These are phyloP conservation scores for Phallus indusiatus DNA, from an alignment of 768 basidiomycete genomes.

Conservation along the genomic window DNA sequence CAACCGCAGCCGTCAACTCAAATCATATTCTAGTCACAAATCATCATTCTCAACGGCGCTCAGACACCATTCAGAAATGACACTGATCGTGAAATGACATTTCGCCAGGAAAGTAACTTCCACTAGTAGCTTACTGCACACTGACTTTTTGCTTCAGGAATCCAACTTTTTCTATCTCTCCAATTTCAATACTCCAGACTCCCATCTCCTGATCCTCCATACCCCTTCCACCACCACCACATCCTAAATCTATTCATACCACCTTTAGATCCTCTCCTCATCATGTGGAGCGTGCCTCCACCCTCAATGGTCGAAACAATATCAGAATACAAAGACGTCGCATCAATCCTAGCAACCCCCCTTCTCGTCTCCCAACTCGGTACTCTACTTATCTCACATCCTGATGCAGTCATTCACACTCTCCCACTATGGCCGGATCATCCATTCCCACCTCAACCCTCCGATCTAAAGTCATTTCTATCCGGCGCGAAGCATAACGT, in stretches of 20 bases:
- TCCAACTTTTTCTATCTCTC: conserved; percentile 86
- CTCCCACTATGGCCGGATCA: conserved; percentile 40
- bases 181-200: conserved; percentile 66
- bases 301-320: conserved; percentile 53
- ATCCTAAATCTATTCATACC: conserved; percentile 68
- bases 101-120: conserved; percentile 33
- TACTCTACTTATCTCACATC: conserved; percentile 37
- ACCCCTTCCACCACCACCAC: conserved; percentile 37
- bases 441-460: conserved; percentile 43
- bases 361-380: conserved; percentile 38
- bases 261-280: conserved; percentile 54
- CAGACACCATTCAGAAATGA: conserved; percentile 61
- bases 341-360: conserved; percentile 43
- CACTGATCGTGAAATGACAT: conserved; percentile 73
- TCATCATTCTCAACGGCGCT: conserved; percentile 59
- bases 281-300: conserved; percentile 88
- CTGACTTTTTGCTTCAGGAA: conserved; percentile 31
- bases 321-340: conserved; percentile 32
- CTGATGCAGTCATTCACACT: conserved; percentile 54
- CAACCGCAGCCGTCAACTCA: too few species aligned
- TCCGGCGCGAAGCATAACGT: conserved; percentile 24
- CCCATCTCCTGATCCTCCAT: conserved; percentile 54
- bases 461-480: conserved; percentile 31
- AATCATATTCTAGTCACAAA: conserved; percentile 46
- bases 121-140: neutral